Evolutionary conservation across 371 early-diverging fungal genomes (phyloP).

Genomic region (Phascolomyces articulosus): DNA sequence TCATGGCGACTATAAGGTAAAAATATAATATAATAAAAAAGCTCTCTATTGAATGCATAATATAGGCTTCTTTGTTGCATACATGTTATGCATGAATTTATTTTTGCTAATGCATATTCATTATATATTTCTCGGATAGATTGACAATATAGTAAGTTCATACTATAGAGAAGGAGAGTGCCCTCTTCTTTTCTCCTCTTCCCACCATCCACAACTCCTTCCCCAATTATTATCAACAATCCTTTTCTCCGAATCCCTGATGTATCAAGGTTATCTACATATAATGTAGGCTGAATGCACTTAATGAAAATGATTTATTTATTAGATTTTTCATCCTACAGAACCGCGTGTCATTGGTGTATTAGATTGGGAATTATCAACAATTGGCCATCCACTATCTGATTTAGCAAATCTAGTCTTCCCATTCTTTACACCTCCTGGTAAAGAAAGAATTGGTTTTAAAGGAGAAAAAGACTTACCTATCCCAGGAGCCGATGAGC

Average conservation of each 20-base stretch:
- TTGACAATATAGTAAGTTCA: slow-evolving; percentile 24
- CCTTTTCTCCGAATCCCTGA: background rate
- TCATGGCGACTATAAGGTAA: slow-evolving; percentile 90
- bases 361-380: slow-evolving; percentile 94
- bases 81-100: background rate
- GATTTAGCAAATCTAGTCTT: slow-evolving; percentile 88
- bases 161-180: no score
- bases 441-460: slow-evolving; percentile 36
- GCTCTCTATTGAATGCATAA: background rate
- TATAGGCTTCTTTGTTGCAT: no score
- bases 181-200: no score
- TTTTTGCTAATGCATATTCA: background rate
- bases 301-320: background rate
- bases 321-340: slow-evolving; percentile 76
- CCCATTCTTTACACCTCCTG: slow-evolving; percentile 62
- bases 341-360: slow-evolving; percentile 83
- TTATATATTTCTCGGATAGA: background rate
- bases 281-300: no score
- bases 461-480: slow-evolving; percentile 51
- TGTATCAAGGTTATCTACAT: background rate
- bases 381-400: slow-evolving; percentile 91
- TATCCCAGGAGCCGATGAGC: slow-evolving; percentile 62
- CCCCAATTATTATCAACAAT: background rate
- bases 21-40: background rate
- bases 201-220: background rate